Conservation (phyloP, 352 stramenopile genomes). For the Pythium guiyangense region DNA sequence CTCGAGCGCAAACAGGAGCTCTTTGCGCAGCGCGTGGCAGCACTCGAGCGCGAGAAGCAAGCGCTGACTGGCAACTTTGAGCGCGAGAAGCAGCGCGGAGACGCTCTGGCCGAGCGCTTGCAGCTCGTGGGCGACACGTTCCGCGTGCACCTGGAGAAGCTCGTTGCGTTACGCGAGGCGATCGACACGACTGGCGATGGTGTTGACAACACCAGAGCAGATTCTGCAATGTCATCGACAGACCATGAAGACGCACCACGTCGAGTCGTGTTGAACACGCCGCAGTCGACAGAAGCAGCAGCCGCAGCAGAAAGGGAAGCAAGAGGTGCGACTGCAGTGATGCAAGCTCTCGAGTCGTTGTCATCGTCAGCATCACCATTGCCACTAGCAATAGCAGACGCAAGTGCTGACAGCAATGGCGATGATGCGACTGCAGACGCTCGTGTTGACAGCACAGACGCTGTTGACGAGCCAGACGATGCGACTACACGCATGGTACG, state of each 20-base stretch:
- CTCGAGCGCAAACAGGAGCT: too few species aligned
- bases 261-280: not conserved
- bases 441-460: too few species aligned
- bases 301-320: not conserved
- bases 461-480: too few species aligned
- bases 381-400: too few species aligned
- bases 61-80: slow-evolving; percentile 22
- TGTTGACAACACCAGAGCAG: not conserved
- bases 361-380: too few species aligned
- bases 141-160: slow-evolving; percentile 46
- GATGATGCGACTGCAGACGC: too few species aligned
- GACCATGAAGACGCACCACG: not conserved
- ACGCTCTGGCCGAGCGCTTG: slow-evolving; percentile 9
- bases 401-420: too few species aligned
- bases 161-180: slow-evolving; percentile 50
- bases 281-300: not conserved
- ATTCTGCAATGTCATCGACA: too few species aligned
- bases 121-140: slow-evolving; percentile 45
- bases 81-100: too few species aligned
- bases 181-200: slow-evolving; percentile 20
- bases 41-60: slow-evolving; percentile 35
- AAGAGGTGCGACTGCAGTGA: too few species aligned
- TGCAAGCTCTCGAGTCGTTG: too few species aligned
- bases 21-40: slow-evolving; percentile 38
- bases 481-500: too few species aligned